These are phyloP conservation scores for Tuber indicum DNA, from an alignment of 495 filamentous ascomycete genomes.

Conservation along the genomic window DNA sequence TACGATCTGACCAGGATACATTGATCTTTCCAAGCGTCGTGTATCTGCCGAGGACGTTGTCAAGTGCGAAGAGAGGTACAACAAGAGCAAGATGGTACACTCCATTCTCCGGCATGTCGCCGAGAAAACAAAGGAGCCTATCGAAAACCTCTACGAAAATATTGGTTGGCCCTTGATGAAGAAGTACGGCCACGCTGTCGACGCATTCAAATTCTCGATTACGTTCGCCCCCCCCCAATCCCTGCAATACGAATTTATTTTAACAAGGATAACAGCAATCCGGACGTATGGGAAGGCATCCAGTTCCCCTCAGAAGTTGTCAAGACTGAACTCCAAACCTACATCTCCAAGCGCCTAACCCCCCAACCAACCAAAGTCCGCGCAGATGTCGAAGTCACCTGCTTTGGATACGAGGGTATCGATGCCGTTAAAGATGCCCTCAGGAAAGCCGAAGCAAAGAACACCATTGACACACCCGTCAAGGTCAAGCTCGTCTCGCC, in stretches of 20 bases:
- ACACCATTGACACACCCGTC: constrained; percentile 82
- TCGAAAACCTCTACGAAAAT: constrained; percentile 83
- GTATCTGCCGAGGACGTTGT: constrained; percentile 95
- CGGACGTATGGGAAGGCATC: constrained; percentile 89
- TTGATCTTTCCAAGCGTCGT: constrained; percentile 96
- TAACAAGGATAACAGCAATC: constrained; percentile 57
- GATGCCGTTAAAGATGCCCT: constrained; percentile 91
- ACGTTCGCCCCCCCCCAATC: constrained; percentile 55
- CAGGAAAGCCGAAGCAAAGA: constrained; percentile 77
- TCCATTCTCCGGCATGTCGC: constrained; percentile 97
- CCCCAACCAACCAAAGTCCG: constrained; percentile 97
- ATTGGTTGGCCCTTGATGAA: constrained; percentile 97
- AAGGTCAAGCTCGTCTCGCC: constrained; percentile 96
- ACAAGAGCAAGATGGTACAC: constrained; percentile 99
- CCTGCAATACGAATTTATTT: background rate
- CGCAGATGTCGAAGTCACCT: constrained; percentile 95
- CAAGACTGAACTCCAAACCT: constrained; percentile 76
- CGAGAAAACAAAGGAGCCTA: constrained; percentile 88
- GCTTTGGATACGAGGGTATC: constrained; percentile 97
- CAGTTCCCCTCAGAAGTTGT: constrained; percentile 80
- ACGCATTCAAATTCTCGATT: constrained; percentile 98
- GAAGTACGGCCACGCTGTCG: constrained; percentile 92
- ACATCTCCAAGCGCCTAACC: constrained; percentile 92
- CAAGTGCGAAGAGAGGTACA: constrained; percentile 97
- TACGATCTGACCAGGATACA: constrained; percentile 59